Base-by-base conservation (phyloP, 176 grass and related monocot genomes). In the Oryza meridionalis region DNA sequence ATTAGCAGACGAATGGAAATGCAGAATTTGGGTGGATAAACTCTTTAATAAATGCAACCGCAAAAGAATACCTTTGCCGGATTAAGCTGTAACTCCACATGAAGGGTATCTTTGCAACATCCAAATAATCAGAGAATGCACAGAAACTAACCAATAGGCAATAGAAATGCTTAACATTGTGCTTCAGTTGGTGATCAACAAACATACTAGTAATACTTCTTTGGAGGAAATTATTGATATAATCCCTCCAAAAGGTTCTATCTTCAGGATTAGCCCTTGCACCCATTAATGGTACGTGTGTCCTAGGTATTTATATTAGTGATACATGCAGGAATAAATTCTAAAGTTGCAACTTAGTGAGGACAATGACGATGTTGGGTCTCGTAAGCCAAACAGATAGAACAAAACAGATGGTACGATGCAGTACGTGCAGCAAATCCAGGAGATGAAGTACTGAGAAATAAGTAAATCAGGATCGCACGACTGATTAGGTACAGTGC, bases 41-140 rank as follows among this genome's bases (percentile, higher is more conserved):
- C 16, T 73, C 24, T 63, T 72, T 27, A 86, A 88, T 27, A 86
- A 88, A 16, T 66, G 32, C 44, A 78, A 67, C 29, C 16, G 9
- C 24, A 82, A 76, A 47, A 51, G 9, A 13, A 77, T 44, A 31
- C 29, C 29, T 31, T 31, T 2, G 6, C 38, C 27, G 26, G 27
- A 33, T 75, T 44, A 70, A 77, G 79, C 6, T 37, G 64, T 37
- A 70, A 40, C 29, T 75, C 40, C 7, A n/a, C 38, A 42, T 13
- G 24, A 7, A 70, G 11, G 72, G 66, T 13, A 72, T 72, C 31
- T 33, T 35, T 0, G 15, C 68, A 62, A 16, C 67, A 82, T 55
- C 17, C 6, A 55, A 55, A 21, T 55, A 17, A 55, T 55, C 14
- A 55, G 0, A 55, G 0, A 51, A 51, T 51, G 49, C 49, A 17